Conservation (phyloP, 495 filamentous ascomycete genomes). For the Terfezia claveryi region DNA sequence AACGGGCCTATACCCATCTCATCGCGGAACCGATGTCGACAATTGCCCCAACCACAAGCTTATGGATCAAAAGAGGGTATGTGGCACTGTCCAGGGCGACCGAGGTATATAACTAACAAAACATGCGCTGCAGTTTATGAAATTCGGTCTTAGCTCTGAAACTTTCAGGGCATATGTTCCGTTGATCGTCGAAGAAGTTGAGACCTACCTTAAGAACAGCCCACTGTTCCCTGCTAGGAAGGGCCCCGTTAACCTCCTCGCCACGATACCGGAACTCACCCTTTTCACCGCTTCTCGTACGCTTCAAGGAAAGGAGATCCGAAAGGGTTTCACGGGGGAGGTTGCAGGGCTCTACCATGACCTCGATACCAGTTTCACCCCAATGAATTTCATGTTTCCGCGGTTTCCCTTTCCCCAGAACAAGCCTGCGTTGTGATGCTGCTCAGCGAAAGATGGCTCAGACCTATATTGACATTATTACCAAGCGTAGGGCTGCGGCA, state of each 20-base stretch:
- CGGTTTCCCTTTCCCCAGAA: constrained; percentile 72
- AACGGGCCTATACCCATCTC: constrained; percentile 43
- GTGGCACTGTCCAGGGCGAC: not conserved
- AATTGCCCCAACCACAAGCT: constrained; percentile 72
- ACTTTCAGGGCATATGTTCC: constrained; percentile 59
- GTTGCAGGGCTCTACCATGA: constrained; percentile 63
- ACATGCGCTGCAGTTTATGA: constrained; percentile 43
- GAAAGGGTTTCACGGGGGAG: constrained; percentile 47
- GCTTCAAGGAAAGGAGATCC: constrained; percentile 62
- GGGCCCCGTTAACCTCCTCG: constrained; percentile 40
- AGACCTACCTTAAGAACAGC: constrained; percentile 41
- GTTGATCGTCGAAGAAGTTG: constrained; percentile 54
- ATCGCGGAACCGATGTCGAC: constrained; percentile 66
- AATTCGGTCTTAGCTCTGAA: constrained; percentile 55
- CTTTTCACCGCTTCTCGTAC: constrained; percentile 64
- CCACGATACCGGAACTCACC: constrained; percentile 62
- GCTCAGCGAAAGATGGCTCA: constrained; percentile 55
- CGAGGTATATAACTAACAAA: not conserved
- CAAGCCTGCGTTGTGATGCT: constrained; percentile 47
- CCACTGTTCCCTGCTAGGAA: constrained; percentile 43
- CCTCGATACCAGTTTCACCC: constrained; percentile 62
- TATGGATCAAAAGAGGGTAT: constrained; percentile 58
- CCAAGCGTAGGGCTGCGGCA: constrained; percentile 30
- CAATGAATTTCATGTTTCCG: constrained; percentile 68
- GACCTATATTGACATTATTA: constrained; percentile 58